phyloP scores from a whole-genome alignment of 2,329 filamentous ascomycete genomes.

The Byssothecium circinans region DNA sequence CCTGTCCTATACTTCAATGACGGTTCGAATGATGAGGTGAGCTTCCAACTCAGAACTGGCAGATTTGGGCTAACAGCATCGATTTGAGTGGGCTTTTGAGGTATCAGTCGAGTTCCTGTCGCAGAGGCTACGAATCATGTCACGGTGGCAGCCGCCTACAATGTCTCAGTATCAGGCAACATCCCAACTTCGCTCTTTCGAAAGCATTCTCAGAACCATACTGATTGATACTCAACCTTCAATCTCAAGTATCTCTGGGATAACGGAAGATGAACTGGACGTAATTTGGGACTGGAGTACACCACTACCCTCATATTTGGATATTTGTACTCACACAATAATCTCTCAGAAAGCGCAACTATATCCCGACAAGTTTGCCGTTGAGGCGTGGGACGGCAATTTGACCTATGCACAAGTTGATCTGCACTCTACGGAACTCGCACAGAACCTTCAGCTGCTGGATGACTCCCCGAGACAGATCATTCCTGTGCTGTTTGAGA shows the following conservation, averaged over 20 bases:
- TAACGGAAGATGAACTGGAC: conserved; percentile 44
- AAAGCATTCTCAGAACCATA: conserved; percentile 39
- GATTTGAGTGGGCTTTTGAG: conserved; percentile 33
- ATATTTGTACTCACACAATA: conserved; percentile 53
- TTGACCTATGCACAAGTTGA: conserved; percentile 42
- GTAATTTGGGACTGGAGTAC: conserved; percentile 55
- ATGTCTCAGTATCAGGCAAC: conserved; percentile 49
- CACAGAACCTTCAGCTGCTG: conserved; percentile 25
- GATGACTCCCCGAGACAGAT: conserved; percentile 32
- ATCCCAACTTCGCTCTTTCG: conserved; percentile 48
- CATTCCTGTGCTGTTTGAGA: conserved; percentile 46
- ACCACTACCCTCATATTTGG: conserved; percentile 46
- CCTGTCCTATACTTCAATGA: conserved; percentile 29
- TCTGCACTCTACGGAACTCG: conserved; percentile 35
- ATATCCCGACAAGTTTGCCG: conserved; percentile 40
- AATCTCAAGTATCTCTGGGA: conserved; percentile 19
- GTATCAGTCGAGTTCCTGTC: conserved; percentile 28
- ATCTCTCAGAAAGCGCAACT: conserved; percentile 44
- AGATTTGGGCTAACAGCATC: conserved; percentile 2
- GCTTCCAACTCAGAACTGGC: neutral
- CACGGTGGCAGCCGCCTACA: conserved; percentile 47
- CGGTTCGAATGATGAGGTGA: conserved; percentile 33
- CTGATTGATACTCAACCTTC: conserved; percentile 29
- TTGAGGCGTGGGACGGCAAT: conserved; percentile 43
- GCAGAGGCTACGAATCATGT: conserved; percentile 38